A percentile compares a stretch with the other conserved stretches of the same genome.
phyloP scores from a whole-genome alignment of 805 yeast genomes.

The Kodamaea hsintzibuensis region DNA sequence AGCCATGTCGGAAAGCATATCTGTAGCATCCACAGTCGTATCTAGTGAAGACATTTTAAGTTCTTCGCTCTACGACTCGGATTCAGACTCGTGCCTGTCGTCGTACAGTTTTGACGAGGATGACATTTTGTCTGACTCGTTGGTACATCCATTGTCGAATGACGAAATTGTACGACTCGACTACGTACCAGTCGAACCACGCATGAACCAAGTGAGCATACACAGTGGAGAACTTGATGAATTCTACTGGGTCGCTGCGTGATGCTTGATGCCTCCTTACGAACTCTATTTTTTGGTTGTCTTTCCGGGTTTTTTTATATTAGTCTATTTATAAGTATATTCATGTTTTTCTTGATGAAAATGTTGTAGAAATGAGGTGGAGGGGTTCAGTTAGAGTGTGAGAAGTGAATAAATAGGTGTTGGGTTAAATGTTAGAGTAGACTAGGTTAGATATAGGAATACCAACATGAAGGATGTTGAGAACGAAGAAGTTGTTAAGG shows the following conservation, averaged over 20 bases:
- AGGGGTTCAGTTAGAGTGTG: neutral
- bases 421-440: no score
- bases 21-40: constrained; percentile 10
- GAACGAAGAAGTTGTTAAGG: no score
- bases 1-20: neutral
- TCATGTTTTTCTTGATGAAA: neutral
- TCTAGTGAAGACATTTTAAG: constrained; percentile 24
- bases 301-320: neutral
- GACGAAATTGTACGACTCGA: constrained; percentile 19
- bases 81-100: constrained; percentile 14
- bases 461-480: no score
- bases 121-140: constrained; percentile 15
- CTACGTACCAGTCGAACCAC: constrained; percentile 4
- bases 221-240: constrained; percentile 17
- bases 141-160: constrained; percentile 23
- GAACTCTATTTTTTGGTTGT: neutral
- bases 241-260: constrained; percentile 21
- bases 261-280: neutral
- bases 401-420: no score
- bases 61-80: constrained; percentile 17
- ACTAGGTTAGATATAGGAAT: no score
- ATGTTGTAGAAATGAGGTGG: neutral
- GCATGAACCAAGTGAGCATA: constrained; percentile 7
- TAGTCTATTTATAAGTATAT: neutral
- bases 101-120: constrained; percentile 18